Evolutionary conservation across 176 grass and related monocot genomes (phyloP).

Genomic region (Aegilops sharonensis): DNA sequence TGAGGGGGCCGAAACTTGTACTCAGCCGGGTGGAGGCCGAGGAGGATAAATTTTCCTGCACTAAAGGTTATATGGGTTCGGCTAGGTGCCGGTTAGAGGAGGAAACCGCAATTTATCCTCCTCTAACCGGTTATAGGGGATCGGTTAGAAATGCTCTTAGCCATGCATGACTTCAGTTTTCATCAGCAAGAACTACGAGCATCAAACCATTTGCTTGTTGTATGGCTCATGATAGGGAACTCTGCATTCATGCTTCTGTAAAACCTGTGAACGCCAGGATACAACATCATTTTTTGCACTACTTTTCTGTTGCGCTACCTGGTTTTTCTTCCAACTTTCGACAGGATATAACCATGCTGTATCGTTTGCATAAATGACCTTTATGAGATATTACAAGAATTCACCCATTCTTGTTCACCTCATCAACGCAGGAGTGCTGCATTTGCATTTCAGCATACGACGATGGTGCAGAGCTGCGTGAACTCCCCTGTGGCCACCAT

Average conservation of each 20-base stretch:
- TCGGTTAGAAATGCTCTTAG: neutral
- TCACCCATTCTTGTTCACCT: neutral
- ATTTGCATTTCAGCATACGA: conserved; percentile 73
- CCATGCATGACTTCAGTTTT: neutral
- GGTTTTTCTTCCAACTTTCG: neutral
- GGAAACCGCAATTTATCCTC: too few species aligned
- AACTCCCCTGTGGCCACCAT: conserved; percentile 79
- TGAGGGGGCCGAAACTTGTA: too few species aligned
- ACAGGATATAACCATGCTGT: neutral
- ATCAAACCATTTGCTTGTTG: neutral
- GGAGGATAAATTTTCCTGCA: too few species aligned
- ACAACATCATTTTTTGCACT: neutral
- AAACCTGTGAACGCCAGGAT: neutral
- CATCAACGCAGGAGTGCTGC: conserved; percentile 64
- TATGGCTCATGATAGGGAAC: neutral
- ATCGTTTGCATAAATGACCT: neutral
- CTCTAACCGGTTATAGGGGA: too few species aligned
- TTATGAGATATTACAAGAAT: neutral
- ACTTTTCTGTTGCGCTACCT: neutral
- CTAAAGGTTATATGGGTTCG: too few species aligned
- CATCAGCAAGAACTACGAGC: neutral
- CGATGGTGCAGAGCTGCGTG: conserved; percentile 69
- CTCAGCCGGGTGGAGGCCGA: too few species aligned
- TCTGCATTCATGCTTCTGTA: neutral
- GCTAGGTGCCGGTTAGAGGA: too few species aligned